Evolutionary conservation across 2,329 filamentous ascomycete species (phyloP).

Genomic region (Pyricularia sp.): DNA sequence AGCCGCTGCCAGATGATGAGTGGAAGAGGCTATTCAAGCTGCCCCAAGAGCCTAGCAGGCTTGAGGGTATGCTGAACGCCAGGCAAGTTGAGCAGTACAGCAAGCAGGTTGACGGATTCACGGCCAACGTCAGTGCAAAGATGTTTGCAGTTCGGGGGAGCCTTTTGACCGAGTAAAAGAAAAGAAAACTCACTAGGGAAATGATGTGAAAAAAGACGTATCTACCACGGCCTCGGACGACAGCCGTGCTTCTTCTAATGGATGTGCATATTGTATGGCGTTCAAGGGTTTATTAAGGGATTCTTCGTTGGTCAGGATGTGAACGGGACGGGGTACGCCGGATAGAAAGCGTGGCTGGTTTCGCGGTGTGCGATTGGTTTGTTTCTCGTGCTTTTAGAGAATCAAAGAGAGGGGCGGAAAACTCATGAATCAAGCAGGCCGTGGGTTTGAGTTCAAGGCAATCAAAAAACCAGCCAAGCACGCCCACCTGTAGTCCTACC

Average conservation of each 20-base stretch:
- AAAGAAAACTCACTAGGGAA: background rate
- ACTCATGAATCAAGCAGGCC: background rate
- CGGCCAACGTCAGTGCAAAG: conserved; percentile 83
- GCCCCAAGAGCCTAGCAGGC: conserved; percentile 82
- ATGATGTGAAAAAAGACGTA: background rate
- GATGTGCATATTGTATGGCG: conserved; percentile 3
- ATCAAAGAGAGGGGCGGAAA: background rate
- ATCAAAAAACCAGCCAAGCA: background rate
- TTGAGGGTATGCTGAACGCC: conserved; percentile 91
- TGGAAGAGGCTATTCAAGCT: conserved; percentile 98
- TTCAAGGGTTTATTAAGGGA: background rate
- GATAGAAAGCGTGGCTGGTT: background rate
- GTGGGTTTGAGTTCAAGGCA: background rate
- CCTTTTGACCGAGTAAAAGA: conserved; percentile 44
- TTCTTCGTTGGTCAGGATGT: background rate
- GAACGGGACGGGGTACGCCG: background rate
- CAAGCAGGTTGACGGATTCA: conserved; percentile 93
- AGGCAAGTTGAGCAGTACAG: conserved; percentile 97
- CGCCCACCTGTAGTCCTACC: background rate
- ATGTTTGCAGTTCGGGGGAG: conserved; percentile 91
- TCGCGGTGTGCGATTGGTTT: background rate
- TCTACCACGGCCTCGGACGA: background rate
- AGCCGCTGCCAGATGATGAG: conserved; percentile 87
- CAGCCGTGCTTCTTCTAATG: conserved; percentile 1
- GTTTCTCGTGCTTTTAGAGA: background rate